Base-by-base conservation (phyloP, 495 filamentous ascomycete species). In the Penicillium daleae region DNA sequence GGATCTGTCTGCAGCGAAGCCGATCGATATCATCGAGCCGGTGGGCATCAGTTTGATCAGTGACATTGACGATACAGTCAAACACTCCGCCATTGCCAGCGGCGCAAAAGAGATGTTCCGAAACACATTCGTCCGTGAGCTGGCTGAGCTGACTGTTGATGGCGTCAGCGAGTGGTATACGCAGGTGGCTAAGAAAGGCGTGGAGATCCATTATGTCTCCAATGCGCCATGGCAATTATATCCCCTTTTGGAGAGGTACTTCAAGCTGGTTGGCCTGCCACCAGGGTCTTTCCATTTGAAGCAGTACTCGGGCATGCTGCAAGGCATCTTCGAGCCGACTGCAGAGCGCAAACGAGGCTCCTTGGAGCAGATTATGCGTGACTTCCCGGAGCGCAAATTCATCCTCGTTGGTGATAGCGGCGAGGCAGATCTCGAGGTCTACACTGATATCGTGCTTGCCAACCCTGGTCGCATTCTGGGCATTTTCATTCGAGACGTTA, bases 1-100 rank as follows among this genome's bases (percentile, higher is more conserved):
- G 74, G 84, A 88, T 39, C 80, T 99, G 6, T 97, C 93, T 10
- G 87, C 86, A 8, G 89, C 87, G 1, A 88, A 92, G 63, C 83
- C 87, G 15, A 83, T 98, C 37, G 79, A 85, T 40, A 80, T 97
- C 29, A 91, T 90, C 19, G 89, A 96, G 56, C 83, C 90, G 0
- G 79, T 73, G n/a, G 95, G 95, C 24, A 83, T 99, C 64, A 97
- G 93, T 70, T 59, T 99, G 56, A 97, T 99, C 69, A 97, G 92
- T 70, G 95, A 99, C 67, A 93, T 99, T 61, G 95, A 99, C 70
- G 95, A 99, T 74, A 99, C 95, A 0, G 90, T 99, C 61, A 99
- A 99, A 71, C 92, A 92, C 66, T 97, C 96, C 2, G 95, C 91
- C 15, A 95, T 99, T 65, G 80, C 84, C 6, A 83, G 85, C 62